A percentile compares a stretch with the other conserved stretches of the same genome.
Evolutionary conservation across 2,329 filamentous ascomycete species (phyloP).

Genomic region (Neoarthrinium moseri): DNA sequence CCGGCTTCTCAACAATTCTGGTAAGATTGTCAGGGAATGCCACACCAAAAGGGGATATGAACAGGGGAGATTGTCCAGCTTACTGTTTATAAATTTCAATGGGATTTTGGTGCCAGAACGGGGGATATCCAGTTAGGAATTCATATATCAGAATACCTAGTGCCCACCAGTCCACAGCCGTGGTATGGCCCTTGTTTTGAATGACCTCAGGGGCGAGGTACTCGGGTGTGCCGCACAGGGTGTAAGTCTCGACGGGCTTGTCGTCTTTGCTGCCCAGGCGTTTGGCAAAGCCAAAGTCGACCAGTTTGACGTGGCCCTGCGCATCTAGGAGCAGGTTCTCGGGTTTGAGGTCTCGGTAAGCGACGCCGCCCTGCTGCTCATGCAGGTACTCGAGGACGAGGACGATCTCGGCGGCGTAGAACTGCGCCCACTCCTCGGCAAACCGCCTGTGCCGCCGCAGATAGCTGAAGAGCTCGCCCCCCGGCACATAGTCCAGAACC

Average conservation of each 20-base stretch:
- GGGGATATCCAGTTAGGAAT: conserved; percentile 80
- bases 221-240: conserved; percentile 79
- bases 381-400: conserved; percentile 79
- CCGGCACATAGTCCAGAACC: conserved; percentile 80
- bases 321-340: conserved; percentile 79
- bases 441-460: conserved; percentile 75
- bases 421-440: conserved; percentile 73
- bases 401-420: conserved; percentile 83
- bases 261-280: conserved; percentile 59
- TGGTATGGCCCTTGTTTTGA: conserved; percentile 74
- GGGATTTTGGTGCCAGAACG: conserved; percentile 84
- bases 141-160: conserved; percentile 82
- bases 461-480: conserved; percentile 83
- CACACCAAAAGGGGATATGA: no score
- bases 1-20: conserved; percentile 76
- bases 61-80: no score
- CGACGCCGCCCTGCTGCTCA: conserved; percentile 73
- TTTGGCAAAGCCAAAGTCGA: conserved; percentile 86
- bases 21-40: no score
- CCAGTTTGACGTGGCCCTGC: conserved; percentile 77
- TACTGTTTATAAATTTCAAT: conserved; percentile 84
- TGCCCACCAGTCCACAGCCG: conserved; percentile 85
- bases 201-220: conserved; percentile 85
- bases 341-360: conserved; percentile 79
- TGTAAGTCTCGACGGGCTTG: conserved; percentile 69